Evolutionary conservation across 805 yeast genomes (phyloP).

Genomic region (Candida quercuum): DNA sequence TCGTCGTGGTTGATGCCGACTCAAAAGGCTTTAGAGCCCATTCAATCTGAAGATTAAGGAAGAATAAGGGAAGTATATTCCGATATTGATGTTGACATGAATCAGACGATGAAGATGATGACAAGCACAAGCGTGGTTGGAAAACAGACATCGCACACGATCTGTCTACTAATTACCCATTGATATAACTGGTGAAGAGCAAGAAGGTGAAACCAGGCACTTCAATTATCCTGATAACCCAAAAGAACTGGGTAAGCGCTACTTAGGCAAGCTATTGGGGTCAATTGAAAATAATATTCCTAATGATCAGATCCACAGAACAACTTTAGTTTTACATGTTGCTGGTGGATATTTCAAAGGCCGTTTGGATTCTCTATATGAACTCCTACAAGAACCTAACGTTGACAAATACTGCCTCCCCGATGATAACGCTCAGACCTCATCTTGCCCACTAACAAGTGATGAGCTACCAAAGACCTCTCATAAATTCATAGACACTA

Average conservation of each 20-base stretch:
- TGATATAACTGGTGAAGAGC: constrained; percentile 12
- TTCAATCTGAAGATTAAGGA: not conserved
- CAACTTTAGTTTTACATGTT: constrained; percentile 65
- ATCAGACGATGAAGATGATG: constrained; percentile 1
- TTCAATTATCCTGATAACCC: constrained; percentile 43
- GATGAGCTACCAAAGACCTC: constrained; percentile 50
- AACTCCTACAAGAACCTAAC: constrained; percentile 30
- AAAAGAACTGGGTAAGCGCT: constrained; percentile 45
- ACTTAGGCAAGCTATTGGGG: constrained; percentile 42
- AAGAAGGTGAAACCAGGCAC: constrained; percentile 48
- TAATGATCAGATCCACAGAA: constrained; percentile 49
- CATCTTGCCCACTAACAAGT: constrained; percentile 46
- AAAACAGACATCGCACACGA: constrained; percentile 2
- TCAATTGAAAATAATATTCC: constrained; percentile 51
- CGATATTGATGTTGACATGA: too few species aligned
- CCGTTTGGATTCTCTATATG: constrained; percentile 44
- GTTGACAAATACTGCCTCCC: constrained; percentile 20
- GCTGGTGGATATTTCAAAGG: constrained; percentile 56
- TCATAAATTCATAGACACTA: constrained; percentile 56
- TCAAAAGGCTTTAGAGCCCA: constrained; percentile 61
- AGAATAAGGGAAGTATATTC: too few species aligned
- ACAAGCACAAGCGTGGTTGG: constrained; percentile 6
- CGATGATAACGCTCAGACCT: constrained; percentile 15
- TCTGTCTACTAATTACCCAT: constrained; percentile 3
- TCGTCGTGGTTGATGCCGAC: constrained; percentile 60